phyloP scores from a whole-genome alignment of 2,329 filamentous ascomycete genomes.

The Orbilia javanica region DNA sequence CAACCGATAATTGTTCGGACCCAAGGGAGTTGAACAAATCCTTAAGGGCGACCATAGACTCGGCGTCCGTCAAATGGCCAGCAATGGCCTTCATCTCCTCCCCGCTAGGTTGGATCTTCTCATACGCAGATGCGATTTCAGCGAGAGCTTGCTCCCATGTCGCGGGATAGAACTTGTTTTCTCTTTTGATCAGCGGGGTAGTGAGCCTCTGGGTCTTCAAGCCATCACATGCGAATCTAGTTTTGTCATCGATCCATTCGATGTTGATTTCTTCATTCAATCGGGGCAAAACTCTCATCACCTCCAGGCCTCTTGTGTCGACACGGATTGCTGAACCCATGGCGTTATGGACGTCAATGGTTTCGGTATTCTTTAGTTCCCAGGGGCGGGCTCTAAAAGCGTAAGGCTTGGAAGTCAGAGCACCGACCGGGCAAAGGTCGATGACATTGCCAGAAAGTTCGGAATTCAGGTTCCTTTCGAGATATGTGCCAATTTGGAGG shows the following conservation, averaged over 20 bases:
- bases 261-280: slow-evolving; percentile 99
- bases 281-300: slow-evolving; percentile 92
- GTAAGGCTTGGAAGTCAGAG: slow-evolving; percentile 95
- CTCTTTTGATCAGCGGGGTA: slow-evolving; percentile 86
- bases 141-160: slow-evolving; percentile 96
- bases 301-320: slow-evolving; percentile 91
- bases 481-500: slow-evolving; percentile 97
- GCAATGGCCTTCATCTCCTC: slow-evolving; percentile 97
- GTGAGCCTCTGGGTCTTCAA: slow-evolving; percentile 96
- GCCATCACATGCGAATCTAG: slow-evolving; percentile 94
- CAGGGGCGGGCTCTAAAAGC: slow-evolving; percentile 96
- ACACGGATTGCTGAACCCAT: slow-evolving; percentile 95
- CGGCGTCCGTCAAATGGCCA: slow-evolving; percentile 89
- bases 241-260: slow-evolving; percentile 99
- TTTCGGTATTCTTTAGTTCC: slow-evolving; percentile 96
- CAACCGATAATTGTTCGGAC: slow-evolving; percentile 93
- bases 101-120: slow-evolving; percentile 81
- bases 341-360: slow-evolving; percentile 91
- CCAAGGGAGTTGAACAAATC: slow-evolving; percentile 96
- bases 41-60: slow-evolving; percentile 95
- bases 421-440: slow-evolving; percentile 96
- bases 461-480: slow-evolving; percentile 92
- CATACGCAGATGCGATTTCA: slow-evolving; percentile 85
- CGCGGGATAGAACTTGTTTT: slow-evolving; percentile 90
- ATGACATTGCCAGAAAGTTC: slow-evolving; percentile 98